phyloP scores from a whole-genome alignment of 495 filamentous ascomycete species.

The Lasiosphaeria ovina region DNA sequence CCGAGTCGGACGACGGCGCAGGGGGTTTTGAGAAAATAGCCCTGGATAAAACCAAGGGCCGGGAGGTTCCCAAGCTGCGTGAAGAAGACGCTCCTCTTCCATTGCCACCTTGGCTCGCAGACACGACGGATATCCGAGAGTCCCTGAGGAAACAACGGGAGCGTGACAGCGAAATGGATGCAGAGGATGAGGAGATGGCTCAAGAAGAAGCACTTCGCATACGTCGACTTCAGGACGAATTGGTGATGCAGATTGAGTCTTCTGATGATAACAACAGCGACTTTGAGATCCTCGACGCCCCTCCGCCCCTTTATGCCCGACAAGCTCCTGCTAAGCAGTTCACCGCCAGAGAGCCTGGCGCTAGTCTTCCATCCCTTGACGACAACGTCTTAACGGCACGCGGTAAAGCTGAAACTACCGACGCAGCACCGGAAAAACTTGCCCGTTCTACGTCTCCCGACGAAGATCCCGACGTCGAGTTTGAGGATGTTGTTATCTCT shows the following conservation, averaged over 20 bases:
- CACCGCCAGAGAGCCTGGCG: slow-evolving; percentile 12
- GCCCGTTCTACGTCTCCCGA: slow-evolving; percentile 16
- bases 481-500: slow-evolving; percentile 39
- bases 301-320: slow-evolving; percentile 21
- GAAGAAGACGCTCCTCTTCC: slow-evolving; percentile 55
- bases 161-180: slow-evolving; percentile 45
- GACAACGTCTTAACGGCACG: slow-evolving; percentile 5
- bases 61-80: slow-evolving; percentile 42
- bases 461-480: slow-evolving; percentile 33
- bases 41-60: neutral
- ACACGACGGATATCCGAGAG: slow-evolving; percentile 52
- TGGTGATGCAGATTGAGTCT: slow-evolving; percentile 44
- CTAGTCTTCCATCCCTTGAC: slow-evolving; percentile 16
- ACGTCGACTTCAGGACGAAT: slow-evolving; percentile 27
- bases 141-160: slow-evolving; percentile 47
- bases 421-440: neutral
- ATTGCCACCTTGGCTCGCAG: slow-evolving; percentile 85
- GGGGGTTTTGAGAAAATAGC: slow-evolving; percentile 60
- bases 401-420: neutral
- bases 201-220: slow-evolving; percentile 44
- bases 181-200: slow-evolving; percentile 52
- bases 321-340: slow-evolving; percentile 1
- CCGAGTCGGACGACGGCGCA: slow-evolving; percentile 50
- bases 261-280: slow-evolving; percentile 50
- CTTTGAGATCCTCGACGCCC: slow-evolving; percentile 55